Percentiles rank a stretch among this genome's conserved stretches.
phyloP scores from a whole-genome alignment of 306 rosid genomes.

The Glycyrrhiza uralensis region DNA sequence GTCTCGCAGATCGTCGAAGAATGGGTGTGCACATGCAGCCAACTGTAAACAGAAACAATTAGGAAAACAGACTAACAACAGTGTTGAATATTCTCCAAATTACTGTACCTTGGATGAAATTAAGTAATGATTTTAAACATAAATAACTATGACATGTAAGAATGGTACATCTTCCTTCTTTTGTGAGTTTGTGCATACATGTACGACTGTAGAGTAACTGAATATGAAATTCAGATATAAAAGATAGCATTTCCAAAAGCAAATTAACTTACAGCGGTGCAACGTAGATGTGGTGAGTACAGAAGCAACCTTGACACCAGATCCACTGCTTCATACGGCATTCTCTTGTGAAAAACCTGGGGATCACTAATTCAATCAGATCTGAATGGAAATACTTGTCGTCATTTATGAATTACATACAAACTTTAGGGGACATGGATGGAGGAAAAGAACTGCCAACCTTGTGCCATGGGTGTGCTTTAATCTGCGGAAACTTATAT shows the following conservation, averaged over 20 bases:
- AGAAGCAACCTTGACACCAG: slow-evolving; percentile 91
- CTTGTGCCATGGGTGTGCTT: slow-evolving; percentile 99
- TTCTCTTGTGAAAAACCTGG: slow-evolving; percentile 79
- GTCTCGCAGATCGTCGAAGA: slow-evolving; percentile 76
- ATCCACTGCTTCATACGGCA: slow-evolving; percentile 92
- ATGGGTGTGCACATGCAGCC: slow-evolving; percentile 91
- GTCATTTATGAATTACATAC: background rate
- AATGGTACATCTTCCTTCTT: background rate
- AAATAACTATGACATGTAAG: background rate
- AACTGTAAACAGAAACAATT: slow-evolving; percentile 45
- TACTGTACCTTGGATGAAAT: background rate
- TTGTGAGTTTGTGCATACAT: background rate
- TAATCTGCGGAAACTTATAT: slow-evolving; percentile 90
- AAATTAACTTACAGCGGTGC: slow-evolving; percentile 63
- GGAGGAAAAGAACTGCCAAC: slow-evolving; percentile 31
- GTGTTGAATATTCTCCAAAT: background rate
- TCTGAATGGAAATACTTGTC: background rate
- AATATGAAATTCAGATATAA: background rate
- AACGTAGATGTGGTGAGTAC: slow-evolving; percentile 89
- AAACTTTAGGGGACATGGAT: background rate
- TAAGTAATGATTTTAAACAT: background rate
- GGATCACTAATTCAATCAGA: slow-evolving; percentile 23
- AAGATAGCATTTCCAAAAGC: background rate
- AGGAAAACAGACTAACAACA: background rate
- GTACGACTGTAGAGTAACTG: background rate